phyloP scores from a whole-genome alignment of 768 basidiomycete species.

The Boletus coccyginus region DNA sequence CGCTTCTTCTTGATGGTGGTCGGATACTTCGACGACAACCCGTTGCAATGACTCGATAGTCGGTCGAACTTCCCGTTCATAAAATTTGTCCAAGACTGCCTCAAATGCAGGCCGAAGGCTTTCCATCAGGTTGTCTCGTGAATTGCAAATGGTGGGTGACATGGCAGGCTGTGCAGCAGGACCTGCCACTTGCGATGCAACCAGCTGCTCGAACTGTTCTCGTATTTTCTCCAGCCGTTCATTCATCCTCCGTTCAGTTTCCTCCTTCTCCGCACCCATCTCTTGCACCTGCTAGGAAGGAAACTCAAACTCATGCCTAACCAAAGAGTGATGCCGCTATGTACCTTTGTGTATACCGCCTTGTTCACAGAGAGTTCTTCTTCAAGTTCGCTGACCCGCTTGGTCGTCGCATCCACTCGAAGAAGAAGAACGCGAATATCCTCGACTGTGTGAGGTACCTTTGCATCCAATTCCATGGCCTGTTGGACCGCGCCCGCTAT shows the following conservation, averaged over 20 bases:
- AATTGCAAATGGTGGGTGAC: background rate
- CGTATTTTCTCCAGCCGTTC: slow-evolving; percentile 15
- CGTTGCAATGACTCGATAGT: slow-evolving; percentile 13
- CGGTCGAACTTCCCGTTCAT: slow-evolving; percentile 22
- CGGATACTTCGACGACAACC: slow-evolving; percentile 10
- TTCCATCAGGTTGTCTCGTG: slow-evolving; percentile 17
- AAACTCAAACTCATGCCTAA: slow-evolving; percentile 1
- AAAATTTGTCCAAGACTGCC: slow-evolving; percentile 19
- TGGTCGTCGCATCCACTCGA: slow-evolving; percentile 19
- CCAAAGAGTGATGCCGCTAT: background rate
- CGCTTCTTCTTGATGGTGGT: slow-evolving; percentile 22
- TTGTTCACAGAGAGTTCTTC: slow-evolving; percentile 19
- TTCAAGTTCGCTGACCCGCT: slow-evolving; percentile 20
- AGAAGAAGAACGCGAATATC: slow-evolving; percentile 26
- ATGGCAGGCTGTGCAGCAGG: background rate
- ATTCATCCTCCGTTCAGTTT: slow-evolving; percentile 11
- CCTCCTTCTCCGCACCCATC: slow-evolving; percentile 13
- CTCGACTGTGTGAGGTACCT: slow-evolving; percentile 23
- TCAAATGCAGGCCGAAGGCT: slow-evolving; percentile 20
- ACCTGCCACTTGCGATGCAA: slow-evolving; percentile 4
- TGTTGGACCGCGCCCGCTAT: slow-evolving; percentile 19
- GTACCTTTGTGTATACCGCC: slow-evolving; percentile 19
- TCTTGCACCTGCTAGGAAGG: slow-evolving; percentile 15
- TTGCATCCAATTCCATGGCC: slow-evolving; percentile 20
- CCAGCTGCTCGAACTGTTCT: slow-evolving; percentile 16